A percentile compares a stretch with the other conserved stretches of the same genome.
Conservation (phyloP, 1,284 basidiomycete species). For the Phenoliferia sp. region DNA sequence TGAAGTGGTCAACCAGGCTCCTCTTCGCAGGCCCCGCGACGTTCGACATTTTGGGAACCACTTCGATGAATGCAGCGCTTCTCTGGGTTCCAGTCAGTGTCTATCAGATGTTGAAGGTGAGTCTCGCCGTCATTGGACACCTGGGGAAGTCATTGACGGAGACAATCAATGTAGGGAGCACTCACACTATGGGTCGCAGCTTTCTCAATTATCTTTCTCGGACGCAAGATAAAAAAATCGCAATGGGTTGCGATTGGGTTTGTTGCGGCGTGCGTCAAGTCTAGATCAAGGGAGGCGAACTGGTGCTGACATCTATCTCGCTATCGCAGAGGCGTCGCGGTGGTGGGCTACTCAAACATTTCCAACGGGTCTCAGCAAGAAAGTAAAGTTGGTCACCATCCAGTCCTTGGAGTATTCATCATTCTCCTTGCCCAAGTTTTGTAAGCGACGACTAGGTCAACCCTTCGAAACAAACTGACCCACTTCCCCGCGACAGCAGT, state of each 20-base stretch:
- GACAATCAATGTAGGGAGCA: constrained; percentile 56
- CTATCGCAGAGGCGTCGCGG: constrained; percentile 81
- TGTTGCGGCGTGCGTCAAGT: no score
- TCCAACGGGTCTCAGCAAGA: constrained; percentile 69
- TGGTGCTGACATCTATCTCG: no score
- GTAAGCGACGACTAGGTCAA: constrained; percentile 53
- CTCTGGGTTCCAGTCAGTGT: constrained; percentile 43
- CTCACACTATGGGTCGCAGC: constrained; percentile 94
- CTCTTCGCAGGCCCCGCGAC: constrained; percentile 26
- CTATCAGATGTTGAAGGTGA: constrained; percentile 43
- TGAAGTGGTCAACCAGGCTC: constrained; percentile 12
- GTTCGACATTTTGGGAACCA: constrained; percentile 45
- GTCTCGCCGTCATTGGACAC: not conserved
- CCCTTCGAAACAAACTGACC: no score
- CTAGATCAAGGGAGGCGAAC: no score
- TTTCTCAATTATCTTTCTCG: constrained; percentile 87
- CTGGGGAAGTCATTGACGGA: not conserved
- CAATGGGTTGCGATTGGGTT: no score
- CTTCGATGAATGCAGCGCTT: constrained; percentile 38
- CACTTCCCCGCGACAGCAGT: no score
- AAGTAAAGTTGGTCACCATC: constrained; percentile 51
- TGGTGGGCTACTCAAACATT: constrained; percentile 88
- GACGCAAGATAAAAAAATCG: constrained; percentile 55
- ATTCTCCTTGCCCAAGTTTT: constrained; percentile 96
- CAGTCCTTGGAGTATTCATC: constrained; percentile 67